phyloP scores from a whole-genome alignment of 2,329 filamentous ascomycete species.

The Claviceps lovelessii region DNA sequence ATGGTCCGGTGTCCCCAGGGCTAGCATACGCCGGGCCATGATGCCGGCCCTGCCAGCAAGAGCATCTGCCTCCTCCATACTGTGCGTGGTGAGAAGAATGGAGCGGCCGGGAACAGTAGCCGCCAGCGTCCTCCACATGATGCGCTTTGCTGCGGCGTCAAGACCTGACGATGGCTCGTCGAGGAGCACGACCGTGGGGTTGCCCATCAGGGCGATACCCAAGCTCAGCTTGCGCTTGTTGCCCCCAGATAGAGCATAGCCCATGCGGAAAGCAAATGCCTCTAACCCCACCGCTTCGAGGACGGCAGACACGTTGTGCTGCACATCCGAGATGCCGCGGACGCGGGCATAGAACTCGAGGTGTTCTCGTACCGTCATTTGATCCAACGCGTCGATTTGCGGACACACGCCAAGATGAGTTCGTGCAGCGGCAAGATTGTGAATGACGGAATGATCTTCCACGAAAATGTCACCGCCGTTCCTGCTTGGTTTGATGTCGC shows the following conservation, averaged over 20 bases:
- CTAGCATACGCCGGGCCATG: slow-evolving; percentile 73
- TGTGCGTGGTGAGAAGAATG: slow-evolving; percentile 79
- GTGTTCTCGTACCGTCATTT: slow-evolving; percentile 81
- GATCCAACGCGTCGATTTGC: slow-evolving; percentile 75
- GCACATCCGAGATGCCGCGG: slow-evolving; percentile 60
- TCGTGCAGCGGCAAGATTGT: slow-evolving; percentile 56
- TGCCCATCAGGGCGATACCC: slow-evolving; percentile 84
- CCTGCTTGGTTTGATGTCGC: slow-evolving; percentile 62
- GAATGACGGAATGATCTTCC: slow-evolving; percentile 61
- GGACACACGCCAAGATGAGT: slow-evolving; percentile 80
- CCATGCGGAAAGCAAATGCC: slow-evolving; percentile 60
- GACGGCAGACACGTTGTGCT: slow-evolving; percentile 64
- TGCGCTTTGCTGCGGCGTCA: slow-evolving; percentile 77
- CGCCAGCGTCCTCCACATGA: slow-evolving; percentile 82
- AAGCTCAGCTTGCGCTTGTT: slow-evolving; percentile 89
- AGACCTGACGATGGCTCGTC: slow-evolving; percentile 84
- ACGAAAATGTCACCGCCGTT: slow-evolving; percentile 69
- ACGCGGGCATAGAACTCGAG: slow-evolving; percentile 76
- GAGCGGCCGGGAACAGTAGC: slow-evolving; percentile 63
- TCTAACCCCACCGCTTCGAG: slow-evolving; percentile 67
- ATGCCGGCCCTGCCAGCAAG: slow-evolving; percentile 75
- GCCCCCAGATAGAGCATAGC: slow-evolving; percentile 66
- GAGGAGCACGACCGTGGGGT: slow-evolving; percentile 71
- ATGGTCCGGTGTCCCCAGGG: slow-evolving; percentile 60
- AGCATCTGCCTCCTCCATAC: slow-evolving; percentile 90